Conservation (phyloP, 2,329 filamentous ascomycete genomes). For the Sporothrix brasiliensis region DNA sequence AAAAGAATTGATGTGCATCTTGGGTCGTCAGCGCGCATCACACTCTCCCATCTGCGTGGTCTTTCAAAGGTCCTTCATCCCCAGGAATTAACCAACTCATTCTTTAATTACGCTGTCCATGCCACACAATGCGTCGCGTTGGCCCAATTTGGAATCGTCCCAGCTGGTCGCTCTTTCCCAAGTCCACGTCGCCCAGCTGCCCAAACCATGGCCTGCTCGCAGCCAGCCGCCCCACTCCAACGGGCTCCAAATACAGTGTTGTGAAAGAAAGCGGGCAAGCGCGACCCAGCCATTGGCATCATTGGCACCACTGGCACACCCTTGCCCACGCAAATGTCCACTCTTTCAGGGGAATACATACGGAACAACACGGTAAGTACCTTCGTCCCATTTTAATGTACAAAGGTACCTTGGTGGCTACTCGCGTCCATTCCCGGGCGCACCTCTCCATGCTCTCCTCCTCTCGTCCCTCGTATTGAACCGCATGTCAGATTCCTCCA, state of each 20-base stretch:
- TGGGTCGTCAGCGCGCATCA: neutral
- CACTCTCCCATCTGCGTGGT: neutral
- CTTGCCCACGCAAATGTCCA: neutral
- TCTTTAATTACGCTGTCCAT: neutral
- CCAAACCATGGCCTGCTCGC: neutral
- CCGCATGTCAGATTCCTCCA: slow-evolving; percentile 13
- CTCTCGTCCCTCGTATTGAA: neutral
- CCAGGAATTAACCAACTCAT: neutral
- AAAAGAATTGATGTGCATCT: neutral
- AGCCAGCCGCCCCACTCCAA: neutral
- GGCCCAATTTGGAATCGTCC: neutral
- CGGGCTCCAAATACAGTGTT: neutral
- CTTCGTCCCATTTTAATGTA: neutral
- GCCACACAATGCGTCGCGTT: neutral
- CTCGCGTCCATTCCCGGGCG: neutral
- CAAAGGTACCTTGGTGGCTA: neutral
- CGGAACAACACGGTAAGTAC: neutral
- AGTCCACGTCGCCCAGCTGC: neutral
- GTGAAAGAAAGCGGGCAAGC: slow-evolving; percentile 7
- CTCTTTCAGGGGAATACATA: neutral
- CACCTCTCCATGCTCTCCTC: no score
- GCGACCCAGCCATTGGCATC: slow-evolving; percentile 12
- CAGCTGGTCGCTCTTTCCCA: neutral
- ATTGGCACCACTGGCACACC: neutral
- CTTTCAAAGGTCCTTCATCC: neutral